These are phyloP conservation scores for Monsonia emarginata DNA, from an alignment of 441 rosid species.

Conservation along the genomic window DNA sequence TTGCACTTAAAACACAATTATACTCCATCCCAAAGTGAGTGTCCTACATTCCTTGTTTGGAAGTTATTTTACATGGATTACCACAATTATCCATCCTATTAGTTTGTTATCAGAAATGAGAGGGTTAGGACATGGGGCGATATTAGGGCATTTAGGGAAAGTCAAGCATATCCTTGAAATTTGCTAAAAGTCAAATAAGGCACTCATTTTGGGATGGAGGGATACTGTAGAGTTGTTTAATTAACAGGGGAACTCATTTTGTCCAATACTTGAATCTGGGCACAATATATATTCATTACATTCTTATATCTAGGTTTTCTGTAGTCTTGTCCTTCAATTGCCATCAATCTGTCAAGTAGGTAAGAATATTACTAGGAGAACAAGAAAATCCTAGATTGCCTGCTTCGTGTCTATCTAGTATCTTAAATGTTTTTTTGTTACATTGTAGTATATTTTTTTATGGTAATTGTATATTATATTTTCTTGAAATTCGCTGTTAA, in stretches of 20 bases:
- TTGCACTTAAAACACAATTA: no score
- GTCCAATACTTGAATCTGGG: constrained; percentile 3
- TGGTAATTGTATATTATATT: not conserved
- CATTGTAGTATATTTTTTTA: not conserved
- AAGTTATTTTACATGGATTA: no score
- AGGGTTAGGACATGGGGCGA: no score
- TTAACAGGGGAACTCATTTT: not conserved
- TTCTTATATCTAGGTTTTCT: not conserved
- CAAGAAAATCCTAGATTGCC: no score
- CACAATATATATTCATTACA: not conserved
- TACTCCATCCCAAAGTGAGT: no score
- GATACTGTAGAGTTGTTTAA: not conserved
- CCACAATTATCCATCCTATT: no score
- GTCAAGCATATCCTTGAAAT: no score
- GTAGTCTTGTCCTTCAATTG: not conserved
- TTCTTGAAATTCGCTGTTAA: not conserved
- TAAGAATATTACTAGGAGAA: not conserved
- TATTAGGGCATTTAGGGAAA: no score
- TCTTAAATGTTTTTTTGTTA: not conserved
- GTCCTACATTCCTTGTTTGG: no score
- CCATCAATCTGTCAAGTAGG: not conserved
- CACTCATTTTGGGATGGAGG: no score
- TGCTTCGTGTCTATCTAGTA: not conserved
- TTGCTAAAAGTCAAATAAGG: no score
- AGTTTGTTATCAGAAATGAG: no score